These are phyloP conservation scores for Cornus controversa DNA, from an alignment of 148 eudicot genomes.

Conservation along the genomic window DNA sequence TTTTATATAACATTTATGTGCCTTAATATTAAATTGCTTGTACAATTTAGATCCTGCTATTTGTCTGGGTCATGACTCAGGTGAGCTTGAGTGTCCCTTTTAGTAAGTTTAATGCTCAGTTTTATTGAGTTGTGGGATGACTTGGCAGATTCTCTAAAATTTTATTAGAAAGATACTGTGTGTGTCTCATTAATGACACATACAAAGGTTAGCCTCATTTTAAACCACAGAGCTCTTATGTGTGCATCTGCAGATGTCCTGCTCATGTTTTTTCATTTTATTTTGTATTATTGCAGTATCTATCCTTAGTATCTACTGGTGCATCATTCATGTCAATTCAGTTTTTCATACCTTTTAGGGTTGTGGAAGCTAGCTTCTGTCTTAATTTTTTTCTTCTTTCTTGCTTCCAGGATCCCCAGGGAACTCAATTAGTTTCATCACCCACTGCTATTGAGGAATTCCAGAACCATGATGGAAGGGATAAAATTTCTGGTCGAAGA, in stretches of 20 bases:
- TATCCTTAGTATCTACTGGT: not conserved
- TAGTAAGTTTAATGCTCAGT: not conserved
- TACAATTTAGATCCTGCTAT: not conserved
- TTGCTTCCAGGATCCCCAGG: slow-evolving; percentile 41
- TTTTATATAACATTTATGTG: slow-evolving; percentile 7
- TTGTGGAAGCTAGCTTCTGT: not conserved
- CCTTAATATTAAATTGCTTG: not conserved
- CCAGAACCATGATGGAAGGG: slow-evolving; percentile 36
- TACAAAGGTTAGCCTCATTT: not conserved
- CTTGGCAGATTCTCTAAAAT: too few species aligned
- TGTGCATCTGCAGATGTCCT: not conserved
- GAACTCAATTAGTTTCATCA: slow-evolving; percentile 13
- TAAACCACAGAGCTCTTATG: not conserved
- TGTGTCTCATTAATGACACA: too few species aligned
- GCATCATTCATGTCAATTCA: not conserved
- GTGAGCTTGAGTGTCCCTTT: not conserved
- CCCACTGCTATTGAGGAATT: slow-evolving; percentile 30
- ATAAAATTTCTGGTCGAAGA: slow-evolving; percentile 33
- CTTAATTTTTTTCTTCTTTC: not conserved
- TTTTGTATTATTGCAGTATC: not conserved
- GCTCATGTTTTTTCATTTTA: not conserved
- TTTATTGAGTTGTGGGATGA: not conserved
- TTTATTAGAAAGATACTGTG: too few species aligned
- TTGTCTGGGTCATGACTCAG: slow-evolving; percentile 4
- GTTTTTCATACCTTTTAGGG: not conserved